Evolutionary conservation across 495 filamentous ascomycete species (phyloP), one percentile per base, ranked within the genome.

Genomic region (Chaetomium fimeti): DNA sequence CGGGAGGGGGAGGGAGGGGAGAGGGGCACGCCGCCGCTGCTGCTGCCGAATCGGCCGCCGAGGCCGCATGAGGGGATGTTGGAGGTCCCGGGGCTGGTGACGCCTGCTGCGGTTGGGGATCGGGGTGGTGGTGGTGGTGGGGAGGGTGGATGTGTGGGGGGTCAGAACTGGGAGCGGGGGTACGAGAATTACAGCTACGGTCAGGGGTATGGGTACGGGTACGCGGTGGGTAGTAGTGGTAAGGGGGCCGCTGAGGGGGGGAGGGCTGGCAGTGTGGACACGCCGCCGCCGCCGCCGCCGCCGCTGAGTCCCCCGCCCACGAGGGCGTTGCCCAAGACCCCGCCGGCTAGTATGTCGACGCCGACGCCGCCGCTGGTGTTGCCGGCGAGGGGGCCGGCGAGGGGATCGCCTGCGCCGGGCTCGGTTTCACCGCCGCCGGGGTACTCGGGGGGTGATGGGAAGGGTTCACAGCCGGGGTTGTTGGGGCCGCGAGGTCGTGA

Each of bases 51-150:
- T 9, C 69, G 70, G 0, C 72, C 74, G 12, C 65, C 71, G 8
- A 66, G 75, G 8, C 71, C 72, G n/a, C 75, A 74, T 36, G 72
- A 77, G 27, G 58, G 47, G 4, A 65, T 68, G 20, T 55, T 75
- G 11, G 70, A 77, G 60, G 74, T 75, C 8, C 73, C 75, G 0
- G 71, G 75, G 20, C 52, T 69, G 13, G 67, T 72, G 25, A 70
- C 69, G 9, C 72, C 76, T 5, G 69, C 70, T 36, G 1, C 16
- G 25, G 5, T 7, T 12, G 32, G 29, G 3, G 1, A 36, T 36
- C 5, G 20, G 1, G 16, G 55, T 7, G 20, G 32, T 22, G 6
- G 3, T 5, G 32, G 42, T 28, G 57, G 57, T 20, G 32, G 3
- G 29, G 29, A 32, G 29, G 29, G 32, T 36, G 5, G 32, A 9